Conservation (phyloP, 495 filamentous ascomycete genomes). For the Antarctomyces pellizariae region DNA sequence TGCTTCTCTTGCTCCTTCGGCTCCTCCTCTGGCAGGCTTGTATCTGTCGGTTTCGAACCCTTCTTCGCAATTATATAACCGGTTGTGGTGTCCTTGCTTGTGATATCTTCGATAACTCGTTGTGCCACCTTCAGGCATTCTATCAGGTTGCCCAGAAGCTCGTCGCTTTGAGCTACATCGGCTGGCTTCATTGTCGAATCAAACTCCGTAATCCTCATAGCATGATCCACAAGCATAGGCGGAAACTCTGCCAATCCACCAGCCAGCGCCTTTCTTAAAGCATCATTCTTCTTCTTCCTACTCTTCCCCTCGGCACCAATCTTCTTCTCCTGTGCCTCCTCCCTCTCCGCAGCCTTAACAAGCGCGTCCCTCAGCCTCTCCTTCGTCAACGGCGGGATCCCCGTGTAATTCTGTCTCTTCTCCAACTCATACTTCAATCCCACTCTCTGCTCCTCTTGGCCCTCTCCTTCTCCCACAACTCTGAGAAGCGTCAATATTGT, state of each 20-base stretch:
- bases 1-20: constrained; percentile 16
- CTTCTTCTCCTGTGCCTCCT: constrained; percentile 19
- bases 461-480: constrained; percentile 49
- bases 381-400: constrained; percentile 47
- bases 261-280: constrained; percentile 54
- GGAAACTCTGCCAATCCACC: constrained; percentile 69
- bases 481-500: constrained; percentile 60
- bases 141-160: constrained; percentile 37
- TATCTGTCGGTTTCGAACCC: constrained; percentile 5
- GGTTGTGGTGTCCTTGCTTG: constrained; percentile 28
- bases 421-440: constrained; percentile 60
- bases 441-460: constrained; percentile 49
- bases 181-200: constrained; percentile 39
- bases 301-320: constrained; percentile 34
- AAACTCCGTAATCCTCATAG: constrained; percentile 41
- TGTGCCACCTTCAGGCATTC: constrained; percentile 42
- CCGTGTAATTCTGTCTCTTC: constrained; percentile 58
- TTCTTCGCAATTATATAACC: constrained; percentile 81
- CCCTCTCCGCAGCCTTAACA: constrained; percentile 33
- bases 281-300: constrained; percentile 55
- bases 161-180: constrained; percentile 41
- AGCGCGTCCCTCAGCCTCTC: constrained; percentile 48
- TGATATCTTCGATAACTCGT: constrained; percentile 34
- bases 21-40: constrained; percentile 10
- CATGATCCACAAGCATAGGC: constrained; percentile 70